phyloP scores from a whole-genome alignment of 768 basidiomycete genomes.

The Xerocomus potaroensis region DNA sequence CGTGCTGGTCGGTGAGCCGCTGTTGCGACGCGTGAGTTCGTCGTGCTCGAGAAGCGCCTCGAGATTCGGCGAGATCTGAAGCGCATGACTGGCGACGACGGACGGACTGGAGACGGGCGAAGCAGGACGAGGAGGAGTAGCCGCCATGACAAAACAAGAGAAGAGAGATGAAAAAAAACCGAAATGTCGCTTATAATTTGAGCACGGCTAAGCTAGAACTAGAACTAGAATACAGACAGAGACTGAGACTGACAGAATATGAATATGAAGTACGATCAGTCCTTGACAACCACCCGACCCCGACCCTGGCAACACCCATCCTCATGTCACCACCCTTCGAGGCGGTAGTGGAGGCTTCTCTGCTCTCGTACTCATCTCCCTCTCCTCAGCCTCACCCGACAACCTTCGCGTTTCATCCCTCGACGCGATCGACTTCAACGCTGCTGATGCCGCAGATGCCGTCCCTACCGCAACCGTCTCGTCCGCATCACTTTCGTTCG shows the following conservation, averaged over 20 bases:
- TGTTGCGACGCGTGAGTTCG: conserved; percentile 39
- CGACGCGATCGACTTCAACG: conserved; percentile 53
- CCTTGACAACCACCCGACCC: no score
- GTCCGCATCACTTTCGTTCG: conserved; percentile 24
- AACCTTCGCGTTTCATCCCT: conserved; percentile 37
- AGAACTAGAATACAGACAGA: no score
- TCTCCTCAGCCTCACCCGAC: conserved; percentile 18
- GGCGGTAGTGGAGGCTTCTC: conserved; percentile 34
- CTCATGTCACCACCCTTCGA: conserved; percentile 14
- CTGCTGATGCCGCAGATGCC: conserved; percentile 45
- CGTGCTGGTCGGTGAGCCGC: conserved; percentile 21
- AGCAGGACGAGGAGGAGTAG: conserved; percentile 18
- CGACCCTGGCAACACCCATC: no score
- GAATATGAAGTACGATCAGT: no score
- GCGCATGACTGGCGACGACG: conserved; percentile 16
- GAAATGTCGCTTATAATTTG: conserved; percentile 17
- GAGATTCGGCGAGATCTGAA: conserved; percentile 56
- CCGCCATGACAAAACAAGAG: conserved; percentile 12
- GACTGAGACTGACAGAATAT: no score
- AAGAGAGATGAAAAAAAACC: not conserved
- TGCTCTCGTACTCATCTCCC: conserved; percentile 6
- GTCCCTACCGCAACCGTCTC: conserved; percentile 16
- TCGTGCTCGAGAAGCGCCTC: conserved; percentile 59
- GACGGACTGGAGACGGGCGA: conserved; percentile 10
- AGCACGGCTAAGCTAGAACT: no score